Evolutionary conservation across 768 basidiomycete genomes (phyloP), one percentile per base, ranked within the genome.

Genomic region (Clitopilus hobsonii): DNA sequence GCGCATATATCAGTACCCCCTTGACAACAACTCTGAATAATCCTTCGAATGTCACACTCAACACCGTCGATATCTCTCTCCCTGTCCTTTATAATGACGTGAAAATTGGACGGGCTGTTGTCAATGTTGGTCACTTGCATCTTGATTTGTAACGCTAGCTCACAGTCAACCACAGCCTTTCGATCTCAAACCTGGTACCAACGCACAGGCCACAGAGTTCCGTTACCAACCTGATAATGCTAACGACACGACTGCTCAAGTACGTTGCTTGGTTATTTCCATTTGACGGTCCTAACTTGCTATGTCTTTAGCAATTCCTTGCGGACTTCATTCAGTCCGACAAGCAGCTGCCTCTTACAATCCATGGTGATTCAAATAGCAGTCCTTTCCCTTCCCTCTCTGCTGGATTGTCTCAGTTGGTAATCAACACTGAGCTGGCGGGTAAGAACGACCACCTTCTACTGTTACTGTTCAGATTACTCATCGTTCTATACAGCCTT

Each of bases 11-110:
- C 38, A 67, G 78, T 26, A 63, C 82, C 2, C 85, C 83, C 1
- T 65, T 88, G n/a, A 81, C 77, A 0, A 77, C 84, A 18, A 74
- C 67, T 13, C 69, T 89, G 47, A 65, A 83, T 22, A 89, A 89
- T 57, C 88, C 86, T 6, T 87, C 86, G 5, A 86, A 87, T 60
- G 66, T 89, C 28, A 83, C 84, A 3, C 71, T 90, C 27, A 66
- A 76, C 53, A 88, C 86, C 8, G 74, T 77, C 53, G 73, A 77
- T 47, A 71, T 88, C 22, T 69, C 82, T 5, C 74, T 91, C 30
- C 79, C 83, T 0, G 85, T 84, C 4, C 67, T 77, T 52, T 88
- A 78, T 64, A 66, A 84, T 38, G 77, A 78, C 14, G 75, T 80
- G 22, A 69, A 70, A 63, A 74, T 90, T 38, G 86, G 88, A 11